Conservation (phyloP, 2,329 filamentous ascomycete species). For the Neonectria ditissima region DNA sequence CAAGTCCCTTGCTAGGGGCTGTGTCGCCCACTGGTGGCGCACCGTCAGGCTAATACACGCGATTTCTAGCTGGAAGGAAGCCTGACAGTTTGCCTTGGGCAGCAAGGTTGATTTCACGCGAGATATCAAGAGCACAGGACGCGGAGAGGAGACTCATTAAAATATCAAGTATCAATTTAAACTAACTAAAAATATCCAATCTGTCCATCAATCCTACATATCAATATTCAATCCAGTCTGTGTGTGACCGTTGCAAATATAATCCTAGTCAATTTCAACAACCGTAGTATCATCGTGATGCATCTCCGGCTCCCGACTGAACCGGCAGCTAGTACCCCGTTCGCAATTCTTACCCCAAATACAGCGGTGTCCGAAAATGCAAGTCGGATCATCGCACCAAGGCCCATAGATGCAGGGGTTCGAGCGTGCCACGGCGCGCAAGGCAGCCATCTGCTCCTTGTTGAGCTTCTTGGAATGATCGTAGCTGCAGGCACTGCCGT, state of each 20-base stretch:
- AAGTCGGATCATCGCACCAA: not conserved
- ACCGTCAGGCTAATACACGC: not conserved
- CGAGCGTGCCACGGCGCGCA: not conserved
- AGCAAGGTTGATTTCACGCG: not conserved
- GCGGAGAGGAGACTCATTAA: not conserved
- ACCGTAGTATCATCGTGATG: not conserved
- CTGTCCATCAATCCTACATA: no score
- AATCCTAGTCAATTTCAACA: not conserved
- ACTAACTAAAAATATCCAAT: not conserved
- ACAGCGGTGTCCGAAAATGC: not conserved
- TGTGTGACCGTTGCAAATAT: no score
- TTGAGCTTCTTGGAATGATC: not conserved
- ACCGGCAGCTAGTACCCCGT: not conserved
- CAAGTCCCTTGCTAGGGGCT: not conserved
- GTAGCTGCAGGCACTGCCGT: not conserved
- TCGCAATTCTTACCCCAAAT: not conserved
- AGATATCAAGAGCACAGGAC: not conserved
- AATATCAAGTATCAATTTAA: not conserved
- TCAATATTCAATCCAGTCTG: not conserved
- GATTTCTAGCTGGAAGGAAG: not conserved
- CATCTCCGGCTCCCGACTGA: not conserved
- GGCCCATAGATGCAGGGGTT: not conserved
- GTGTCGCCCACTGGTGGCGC: not conserved
- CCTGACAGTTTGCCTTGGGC: not conserved
- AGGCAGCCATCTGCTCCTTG: not conserved